Conservation (phyloP, 169 alveolate species). For the Plasmodium relictum region DNA sequence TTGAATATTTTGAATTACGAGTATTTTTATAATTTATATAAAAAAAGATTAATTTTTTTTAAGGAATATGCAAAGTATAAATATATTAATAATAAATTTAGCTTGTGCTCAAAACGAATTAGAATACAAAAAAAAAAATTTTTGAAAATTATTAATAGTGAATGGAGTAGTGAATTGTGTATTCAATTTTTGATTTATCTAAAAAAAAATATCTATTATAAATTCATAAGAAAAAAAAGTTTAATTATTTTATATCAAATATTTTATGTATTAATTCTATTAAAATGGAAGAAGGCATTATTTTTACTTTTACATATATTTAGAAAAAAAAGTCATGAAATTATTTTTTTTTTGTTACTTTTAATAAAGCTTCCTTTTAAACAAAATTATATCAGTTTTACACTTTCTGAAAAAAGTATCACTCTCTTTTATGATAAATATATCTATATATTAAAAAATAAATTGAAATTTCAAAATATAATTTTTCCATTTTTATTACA, state of each 20-base stretch:
- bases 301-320: conserved; percentile 25
- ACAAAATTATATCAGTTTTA: not conserved
- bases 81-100: too few relatives aligned
- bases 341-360: conserved; percentile 16
- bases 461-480: conserved; percentile 12
- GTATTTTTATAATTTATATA: too few relatives aligned
- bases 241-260: conserved; percentile 14
- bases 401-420: not conserved
- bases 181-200: conserved; percentile 26
- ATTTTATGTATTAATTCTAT: not conserved
- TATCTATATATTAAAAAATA: not conserved
- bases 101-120: too few relatives aligned
- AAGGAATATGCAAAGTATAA: too few relatives aligned
- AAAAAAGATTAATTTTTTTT: too few relatives aligned
- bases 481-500: conserved; percentile 14
- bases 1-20: too few relatives aligned
- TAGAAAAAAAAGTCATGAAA: conserved; percentile 12
- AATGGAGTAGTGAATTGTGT: conserved; percentile 1
- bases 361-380: not conserved
- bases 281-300: conserved; percentile 51
- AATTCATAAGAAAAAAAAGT: not conserved
- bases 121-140: too few relatives aligned
- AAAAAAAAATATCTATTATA: conserved; percentile 8
- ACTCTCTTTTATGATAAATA: conserved; percentile 10
- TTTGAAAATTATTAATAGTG: too few relatives aligned